Conservation (phyloP, 1,284 basidiomycete genomes). For the Ustilago tritici region DNA sequence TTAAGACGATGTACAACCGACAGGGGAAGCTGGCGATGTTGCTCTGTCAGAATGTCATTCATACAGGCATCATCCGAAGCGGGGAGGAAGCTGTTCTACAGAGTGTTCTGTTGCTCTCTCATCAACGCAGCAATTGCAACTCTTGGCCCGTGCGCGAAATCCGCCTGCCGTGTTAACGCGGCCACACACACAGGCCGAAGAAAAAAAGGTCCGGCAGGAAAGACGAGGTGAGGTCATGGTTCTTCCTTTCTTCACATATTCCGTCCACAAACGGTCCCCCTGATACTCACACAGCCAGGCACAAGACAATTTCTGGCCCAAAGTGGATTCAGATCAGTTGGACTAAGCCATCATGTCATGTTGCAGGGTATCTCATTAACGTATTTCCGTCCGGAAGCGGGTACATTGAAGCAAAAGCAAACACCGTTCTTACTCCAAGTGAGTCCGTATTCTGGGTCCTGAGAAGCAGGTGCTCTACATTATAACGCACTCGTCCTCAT, state of each 20-base stretch:
- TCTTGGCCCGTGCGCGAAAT: slow-evolving; percentile 10
- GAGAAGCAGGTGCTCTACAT: slow-evolving; percentile 19
- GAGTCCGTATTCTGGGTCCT: no score
- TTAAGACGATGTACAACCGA: not conserved
- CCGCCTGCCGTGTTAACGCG: not conserved
- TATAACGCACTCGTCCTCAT: slow-evolving; percentile 58
- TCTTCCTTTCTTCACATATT: no score
- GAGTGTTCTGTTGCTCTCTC: slow-evolving; percentile 18
- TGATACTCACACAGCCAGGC: not conserved
- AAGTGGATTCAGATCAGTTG: not conserved
- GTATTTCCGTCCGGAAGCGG: not conserved
- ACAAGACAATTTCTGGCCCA: not conserved
- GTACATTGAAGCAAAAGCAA: not conserved
- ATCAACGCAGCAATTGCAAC: slow-evolving; percentile 2
- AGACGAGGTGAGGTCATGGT: no score
- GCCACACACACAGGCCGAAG: not conserved
- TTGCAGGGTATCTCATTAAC: slow-evolving; percentile 20
- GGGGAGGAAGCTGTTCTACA: slow-evolving; percentile 6
- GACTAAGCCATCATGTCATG: not conserved
- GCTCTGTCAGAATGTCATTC: not conserved
- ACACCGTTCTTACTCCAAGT: no score
- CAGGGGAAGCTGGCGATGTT: not conserved
- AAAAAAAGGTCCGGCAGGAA: not conserved
- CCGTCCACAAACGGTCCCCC: no score
- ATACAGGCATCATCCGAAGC: slow-evolving; percentile 7